phyloP scores from a whole-genome alignment of 1,284 basidiomycete species.

The Pascua sp. region DNA sequence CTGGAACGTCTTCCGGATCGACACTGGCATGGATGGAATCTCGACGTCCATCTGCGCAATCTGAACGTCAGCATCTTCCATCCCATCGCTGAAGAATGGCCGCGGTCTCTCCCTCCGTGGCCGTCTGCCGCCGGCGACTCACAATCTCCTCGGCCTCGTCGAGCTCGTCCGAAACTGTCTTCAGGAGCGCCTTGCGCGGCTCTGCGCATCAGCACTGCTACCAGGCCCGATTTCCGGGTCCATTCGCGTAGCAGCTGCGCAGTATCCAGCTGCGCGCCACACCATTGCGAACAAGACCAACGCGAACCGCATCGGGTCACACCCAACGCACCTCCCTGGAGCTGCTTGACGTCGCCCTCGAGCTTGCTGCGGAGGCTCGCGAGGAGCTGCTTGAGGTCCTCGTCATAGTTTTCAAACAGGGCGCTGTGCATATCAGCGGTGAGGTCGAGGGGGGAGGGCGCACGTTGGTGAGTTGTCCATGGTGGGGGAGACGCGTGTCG shows the following conservation, averaged over 20 bases:
- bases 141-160: constrained; percentile 99
- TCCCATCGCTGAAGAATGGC: too few species aligned
- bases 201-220: constrained; percentile 54
- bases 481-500: constrained; percentile 2
- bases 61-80: constrained; percentile 50
- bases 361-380: constrained; percentile 43
- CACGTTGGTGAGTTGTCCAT: constrained; percentile 52
- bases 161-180: constrained; percentile 88
- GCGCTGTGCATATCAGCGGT: constrained; percentile 27
- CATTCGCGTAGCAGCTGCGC: neutral
- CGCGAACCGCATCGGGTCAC: neutral
- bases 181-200: constrained; percentile 73
- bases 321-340: constrained; percentile 44
- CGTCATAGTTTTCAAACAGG: constrained; percentile 51
- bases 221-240: too few species aligned
- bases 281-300: neutral
- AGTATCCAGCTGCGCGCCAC: neutral
- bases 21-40: constrained; percentile 90
- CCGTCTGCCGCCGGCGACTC: too few species aligned
- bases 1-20: constrained; percentile 70
- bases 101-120: too few species aligned
- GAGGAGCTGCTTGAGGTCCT: constrained; percentile 49
- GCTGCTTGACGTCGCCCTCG: constrained; percentile 43
- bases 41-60: constrained; percentile 99
- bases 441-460: constrained; percentile 5